Evolutionary conservation across 2,329 filamentous ascomycete species (phyloP).

Genomic region (Arthrocladium fulminans): DNA sequence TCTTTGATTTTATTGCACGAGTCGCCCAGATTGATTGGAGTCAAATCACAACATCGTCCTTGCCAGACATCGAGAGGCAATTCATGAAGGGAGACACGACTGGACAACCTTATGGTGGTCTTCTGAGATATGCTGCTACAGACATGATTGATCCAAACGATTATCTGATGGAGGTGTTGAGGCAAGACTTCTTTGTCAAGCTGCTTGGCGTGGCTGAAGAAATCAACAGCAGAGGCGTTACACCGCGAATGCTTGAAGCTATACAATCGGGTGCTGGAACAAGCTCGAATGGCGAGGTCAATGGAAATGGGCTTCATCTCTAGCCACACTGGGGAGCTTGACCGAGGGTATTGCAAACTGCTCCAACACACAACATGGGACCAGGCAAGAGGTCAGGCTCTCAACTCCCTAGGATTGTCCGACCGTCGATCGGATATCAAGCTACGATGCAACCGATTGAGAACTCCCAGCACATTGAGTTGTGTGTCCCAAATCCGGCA

Average conservation of each 20-base stretch:
- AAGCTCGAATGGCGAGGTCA: background rate
- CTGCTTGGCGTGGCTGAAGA: conserved; percentile 18
- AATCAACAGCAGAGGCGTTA: conserved; percentile 14
- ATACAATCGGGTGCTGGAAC: conserved; percentile 21
- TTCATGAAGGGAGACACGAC: conserved; percentile 25
- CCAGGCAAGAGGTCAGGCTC: too few species aligned
- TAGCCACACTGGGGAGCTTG: background rate
- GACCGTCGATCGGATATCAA: too few species aligned
- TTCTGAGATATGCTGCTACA: conserved; percentile 19
- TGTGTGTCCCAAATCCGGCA: too few species aligned
- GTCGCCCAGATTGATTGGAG: conserved; percentile 48
- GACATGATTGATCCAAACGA: conserved; percentile 22
- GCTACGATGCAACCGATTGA: too few species aligned
- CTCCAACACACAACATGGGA: too few species aligned
- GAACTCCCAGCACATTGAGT: too few species aligned
- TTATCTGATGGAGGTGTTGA: conserved; percentile 21
- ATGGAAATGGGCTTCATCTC: conserved; percentile 4
- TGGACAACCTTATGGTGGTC: conserved; percentile 16
- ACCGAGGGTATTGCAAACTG: too few species aligned
- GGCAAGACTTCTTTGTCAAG: conserved; percentile 22
- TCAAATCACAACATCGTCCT: conserved; percentile 43
- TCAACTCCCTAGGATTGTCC: too few species aligned
- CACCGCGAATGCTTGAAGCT: conserved; percentile 15
- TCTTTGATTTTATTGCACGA: conserved; percentile 50
- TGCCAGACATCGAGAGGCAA: conserved; percentile 42